Base-by-base conservation (phyloP, 805 yeast genomes). In the Kodamaea kakaduensis region DNA sequence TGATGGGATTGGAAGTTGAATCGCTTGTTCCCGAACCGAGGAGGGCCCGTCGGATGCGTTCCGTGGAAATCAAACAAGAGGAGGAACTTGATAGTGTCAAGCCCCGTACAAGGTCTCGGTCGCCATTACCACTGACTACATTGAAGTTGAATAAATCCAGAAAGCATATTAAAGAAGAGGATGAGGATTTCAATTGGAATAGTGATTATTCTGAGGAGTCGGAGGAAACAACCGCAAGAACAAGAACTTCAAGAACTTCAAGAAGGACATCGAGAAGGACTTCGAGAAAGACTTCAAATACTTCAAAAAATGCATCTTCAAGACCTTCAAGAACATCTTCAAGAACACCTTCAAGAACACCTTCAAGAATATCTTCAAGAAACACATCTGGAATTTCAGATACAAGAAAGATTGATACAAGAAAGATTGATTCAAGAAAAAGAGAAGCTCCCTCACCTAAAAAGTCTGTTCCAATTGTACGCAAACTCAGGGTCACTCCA, bases 21-120 rank as follows among this genome's bases (percentile, higher is more conserved):
- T n/a, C n/a, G n/a, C n/a, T n/a, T n/a, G n/a, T 42, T 3, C 31
- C 57, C 14, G 56, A 50, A 32, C 56, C 59, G 1, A 34, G 37
- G 12, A 48, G 52, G 30, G 47, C 56, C 12, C 27, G 16, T 8
- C 6, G 27, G 6, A 13, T 25, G 27, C 16, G 27, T 7, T 4
- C 41, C 55, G 18, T 46, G 61, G 37, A 55, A 52, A 24, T 9
- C 5, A 13, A 28, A 13, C 10, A 12, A 7, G 31, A 28, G 16
- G 31, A 28, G 16, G 30, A 26, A 8, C n/a, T 8, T 23, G 25
- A 23, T 8, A 13, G 25, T 8, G 25, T n/a, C 12, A 5, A n/a
- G n/a, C n/a, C n/a, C n/a, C n/a, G n/a, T n/a, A n/a, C n/a, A n/a
- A n/a, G n/a, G n/a, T n/a, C n/a, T n/a, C n/a, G n/a, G n/a, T n/a